Percentiles rank a stretch among this genome's conserved stretches.
Evolutionary conservation across 2,329 filamentous ascomycete species (phyloP).

Genomic region (Neofusicoccum parvum): DNA sequence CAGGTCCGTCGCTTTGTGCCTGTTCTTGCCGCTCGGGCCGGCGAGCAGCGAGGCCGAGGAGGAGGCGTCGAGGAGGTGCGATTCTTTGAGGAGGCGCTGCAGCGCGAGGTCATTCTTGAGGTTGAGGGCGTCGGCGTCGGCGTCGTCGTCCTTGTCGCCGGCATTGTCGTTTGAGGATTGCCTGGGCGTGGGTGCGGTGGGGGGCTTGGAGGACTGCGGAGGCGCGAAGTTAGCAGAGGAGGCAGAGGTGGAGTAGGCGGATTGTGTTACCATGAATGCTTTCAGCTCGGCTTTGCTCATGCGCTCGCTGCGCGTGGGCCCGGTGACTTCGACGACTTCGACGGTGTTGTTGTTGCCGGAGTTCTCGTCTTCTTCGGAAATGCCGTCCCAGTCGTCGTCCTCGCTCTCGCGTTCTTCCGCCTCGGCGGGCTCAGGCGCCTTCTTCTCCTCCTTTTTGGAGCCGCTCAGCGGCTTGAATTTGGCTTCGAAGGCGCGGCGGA

Average conservation of each 20-base stretch:
- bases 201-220: conserved; percentile 52
- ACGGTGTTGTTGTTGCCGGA: conserved; percentile 40
- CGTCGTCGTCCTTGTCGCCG: conserved; percentile 52
- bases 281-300: conserved; percentile 66
- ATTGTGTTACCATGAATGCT: conserved; percentile 68
- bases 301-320: conserved; percentile 31
- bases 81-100: conserved; percentile 87
- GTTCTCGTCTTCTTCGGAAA: conserved; percentile 55
- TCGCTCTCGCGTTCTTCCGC: conserved; percentile 31
- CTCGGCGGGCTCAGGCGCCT: conserved; percentile 28
- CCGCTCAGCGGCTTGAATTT: conserved; percentile 74
- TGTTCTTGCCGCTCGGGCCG: conserved; percentile 64
- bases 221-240: conserved; percentile 25
- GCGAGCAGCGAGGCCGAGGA: conserved; percentile 52
- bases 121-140: conserved; percentile 61
- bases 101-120: conserved; percentile 91
- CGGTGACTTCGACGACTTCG: conserved; percentile 49
- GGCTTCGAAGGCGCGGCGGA: conserved; percentile 84
- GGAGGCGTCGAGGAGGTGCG: conserved; percentile 73
- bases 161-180: conserved; percentile 26
- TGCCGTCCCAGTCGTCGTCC: conserved; percentile 60
- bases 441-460: conserved; percentile 37
- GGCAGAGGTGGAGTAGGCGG: conserved; percentile 15
- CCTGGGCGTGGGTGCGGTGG: conserved; percentile 31
- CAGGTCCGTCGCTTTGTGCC: conserved; percentile 80